A percentile compares a stretch with the other conserved stretches of the same genome.
These are phyloP conservation scores for Helichrysum umbraculigerum DNA, from an alignment of 129 eudicot genomes.

Conservation along the genomic window DNA sequence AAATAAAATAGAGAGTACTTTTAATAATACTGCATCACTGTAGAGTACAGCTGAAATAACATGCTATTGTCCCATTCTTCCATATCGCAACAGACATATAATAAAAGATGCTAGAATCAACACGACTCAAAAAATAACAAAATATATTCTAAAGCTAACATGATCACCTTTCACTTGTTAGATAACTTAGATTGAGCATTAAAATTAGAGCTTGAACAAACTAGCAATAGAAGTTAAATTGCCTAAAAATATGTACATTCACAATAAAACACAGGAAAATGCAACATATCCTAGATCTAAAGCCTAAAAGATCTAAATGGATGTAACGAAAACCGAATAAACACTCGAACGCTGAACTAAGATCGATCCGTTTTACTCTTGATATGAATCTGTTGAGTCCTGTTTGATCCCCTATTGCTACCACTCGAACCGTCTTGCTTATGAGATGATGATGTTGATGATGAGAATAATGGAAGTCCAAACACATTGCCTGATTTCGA, in stretches of 20 bases:
- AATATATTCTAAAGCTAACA: background rate
- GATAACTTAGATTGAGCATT: background rate
- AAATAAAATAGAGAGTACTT: conserved; percentile 10
- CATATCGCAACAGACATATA: conserved; percentile 4
- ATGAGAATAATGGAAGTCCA: conserved; percentile 43
- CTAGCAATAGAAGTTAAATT: background rate
- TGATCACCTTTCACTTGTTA: background rate
- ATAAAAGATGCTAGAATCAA: conserved; percentile 24
- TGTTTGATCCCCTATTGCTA: conserved; percentile 4
- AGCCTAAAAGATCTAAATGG: background rate
- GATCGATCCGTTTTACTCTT: background rate
- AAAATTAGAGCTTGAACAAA: too few species aligned
- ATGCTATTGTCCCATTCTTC: conserved; percentile 24
- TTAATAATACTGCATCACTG: conserved; percentile 12
- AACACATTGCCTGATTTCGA: conserved; percentile 53
- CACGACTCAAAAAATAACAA: background rate
- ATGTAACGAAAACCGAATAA: background rate
- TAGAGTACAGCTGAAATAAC: conserved; percentile 8
- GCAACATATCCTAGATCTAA: background rate
- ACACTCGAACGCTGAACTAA: background rate
- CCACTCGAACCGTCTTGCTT: conserved; percentile 23
- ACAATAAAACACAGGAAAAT: background rate
- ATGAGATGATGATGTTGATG: conserved; percentile 32
- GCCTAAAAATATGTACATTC: conserved; percentile 10
- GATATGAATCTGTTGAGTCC: background rate